These are phyloP conservation scores for Cucumis melo DNA, from an alignment of 306 rosid genomes.

Conservation along the genomic window DNA sequence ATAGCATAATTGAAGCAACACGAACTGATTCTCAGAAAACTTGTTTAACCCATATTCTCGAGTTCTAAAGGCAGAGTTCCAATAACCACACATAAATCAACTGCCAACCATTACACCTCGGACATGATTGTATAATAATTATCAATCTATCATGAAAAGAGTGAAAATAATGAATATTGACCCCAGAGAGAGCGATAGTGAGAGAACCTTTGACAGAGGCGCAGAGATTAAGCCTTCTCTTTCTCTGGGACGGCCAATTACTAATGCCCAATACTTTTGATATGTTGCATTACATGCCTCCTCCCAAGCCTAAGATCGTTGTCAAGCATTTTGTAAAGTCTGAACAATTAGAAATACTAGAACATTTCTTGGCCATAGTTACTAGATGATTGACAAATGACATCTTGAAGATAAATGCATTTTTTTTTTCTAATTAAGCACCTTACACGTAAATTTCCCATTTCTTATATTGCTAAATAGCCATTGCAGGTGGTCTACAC, in stretches of 20 bases:
- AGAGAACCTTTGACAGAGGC: conserved; percentile 78
- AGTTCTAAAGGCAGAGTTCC: not conserved
- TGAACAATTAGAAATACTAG: not conserved
- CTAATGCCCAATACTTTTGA: conserved; percentile 88
- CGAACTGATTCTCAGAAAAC: not conserved
- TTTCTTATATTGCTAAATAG: conserved; percentile 32
- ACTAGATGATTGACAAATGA: not conserved
- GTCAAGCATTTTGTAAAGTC: not conserved
- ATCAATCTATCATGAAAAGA: not conserved
- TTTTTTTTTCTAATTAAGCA: conserved; percentile 9
- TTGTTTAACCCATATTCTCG: not conserved
- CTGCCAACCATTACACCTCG: not conserved
- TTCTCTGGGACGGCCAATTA: conserved; percentile 75
- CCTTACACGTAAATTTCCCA: conserved; percentile 53
- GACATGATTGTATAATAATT: not conserved
- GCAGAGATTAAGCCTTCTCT: conserved; percentile 73
- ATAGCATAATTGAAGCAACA: conserved; percentile 5
- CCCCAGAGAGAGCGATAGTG: not conserved
- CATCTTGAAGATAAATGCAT: not conserved
- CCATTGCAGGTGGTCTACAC: conserved; percentile 59
- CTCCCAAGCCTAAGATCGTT: conserved; percentile 54
- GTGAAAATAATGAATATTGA: not conserved
- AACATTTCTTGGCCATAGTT: not conserved
- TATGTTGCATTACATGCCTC: conserved; percentile 59
- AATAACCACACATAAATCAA: not conserved